Conservation (phyloP, 441 rosid species). For the Bruguiera hainesii region DNA sequence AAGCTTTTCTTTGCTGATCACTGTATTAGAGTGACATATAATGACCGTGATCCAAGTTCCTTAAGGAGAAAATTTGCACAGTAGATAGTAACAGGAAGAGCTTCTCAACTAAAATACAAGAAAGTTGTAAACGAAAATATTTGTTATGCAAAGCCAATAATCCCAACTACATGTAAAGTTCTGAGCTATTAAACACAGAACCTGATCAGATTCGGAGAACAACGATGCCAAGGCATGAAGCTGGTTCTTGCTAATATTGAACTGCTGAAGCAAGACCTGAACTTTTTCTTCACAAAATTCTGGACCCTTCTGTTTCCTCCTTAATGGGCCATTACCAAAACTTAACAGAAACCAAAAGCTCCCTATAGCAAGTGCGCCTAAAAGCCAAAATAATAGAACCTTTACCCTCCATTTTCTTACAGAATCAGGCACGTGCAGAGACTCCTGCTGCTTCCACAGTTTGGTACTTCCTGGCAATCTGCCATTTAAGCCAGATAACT, state of each 20-base stretch:
- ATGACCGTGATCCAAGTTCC: background rate
- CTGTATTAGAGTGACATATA: background rate
- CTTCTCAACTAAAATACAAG: conserved; percentile 19
- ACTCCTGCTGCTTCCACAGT: conserved; percentile 49
- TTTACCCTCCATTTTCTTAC: conserved; percentile 45
- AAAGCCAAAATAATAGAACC: conserved; percentile 39
- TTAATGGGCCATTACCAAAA: conserved; percentile 23
- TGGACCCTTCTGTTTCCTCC: conserved; percentile 21
- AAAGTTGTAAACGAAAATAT: conserved; percentile 8
- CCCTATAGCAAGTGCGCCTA: conserved; percentile 34
- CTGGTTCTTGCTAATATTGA: conserved; percentile 90
- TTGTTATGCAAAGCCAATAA: conserved; percentile 10
- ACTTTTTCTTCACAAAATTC: conserved; percentile 68
- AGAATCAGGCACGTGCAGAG: conserved; percentile 33
- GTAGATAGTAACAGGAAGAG: background rate
- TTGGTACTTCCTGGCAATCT: conserved; percentile 36
- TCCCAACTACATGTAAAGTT: background rate
- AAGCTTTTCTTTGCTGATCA: background rate
- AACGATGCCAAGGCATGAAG: conserved; percentile 78
- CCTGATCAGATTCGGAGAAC: conserved; percentile 77
- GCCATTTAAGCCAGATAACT: conserved; percentile 48
- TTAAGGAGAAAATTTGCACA: conserved; percentile 6
- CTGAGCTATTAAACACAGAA: conserved; percentile 23
- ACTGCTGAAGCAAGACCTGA: conserved; percentile 81
- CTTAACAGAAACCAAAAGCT: conserved; percentile 39